phyloP scores from a whole-genome alignment of 1,284 basidiomycete species.

The Schizophyllum commune region DNA sequence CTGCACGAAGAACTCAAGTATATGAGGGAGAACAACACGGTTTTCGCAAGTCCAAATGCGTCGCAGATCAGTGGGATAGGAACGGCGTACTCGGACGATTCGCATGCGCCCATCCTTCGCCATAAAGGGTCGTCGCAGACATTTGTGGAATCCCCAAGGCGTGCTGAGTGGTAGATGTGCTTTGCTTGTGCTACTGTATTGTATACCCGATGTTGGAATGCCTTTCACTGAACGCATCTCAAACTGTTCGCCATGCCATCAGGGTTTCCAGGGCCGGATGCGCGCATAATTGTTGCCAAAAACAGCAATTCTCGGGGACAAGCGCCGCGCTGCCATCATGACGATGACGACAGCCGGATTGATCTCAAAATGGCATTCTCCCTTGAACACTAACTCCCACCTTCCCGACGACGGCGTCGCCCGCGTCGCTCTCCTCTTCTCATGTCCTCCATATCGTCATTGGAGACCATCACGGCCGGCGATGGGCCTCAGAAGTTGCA shows the following conservation, averaged over 20 bases:
- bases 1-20: constrained; percentile 72
- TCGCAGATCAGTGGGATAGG: constrained; percentile 33
- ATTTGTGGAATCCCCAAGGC: too few species aligned
- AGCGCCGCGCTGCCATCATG: background rate
- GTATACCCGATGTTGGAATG: background rate
- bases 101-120: constrained; percentile 44
- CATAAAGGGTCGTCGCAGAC: constrained; percentile 21
- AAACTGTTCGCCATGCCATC: too few species aligned
- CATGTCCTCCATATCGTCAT: constrained; percentile 18
- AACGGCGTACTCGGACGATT: constrained; percentile 48
- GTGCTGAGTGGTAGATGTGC: too few species aligned
- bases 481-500: background rate
- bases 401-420: background rate
- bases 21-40: constrained; percentile 66
- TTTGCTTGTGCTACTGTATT: background rate
- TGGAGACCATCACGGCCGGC: constrained; percentile 18
- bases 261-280: too few species aligned
- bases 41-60: constrained; percentile 42
- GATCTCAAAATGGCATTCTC: background rate
- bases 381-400: background rate
- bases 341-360: background rate
- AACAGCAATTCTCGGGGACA: background rate
- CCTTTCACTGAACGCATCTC: too few species aligned
- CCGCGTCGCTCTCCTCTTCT: background rate
- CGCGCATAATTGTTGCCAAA: background rate